Percentiles rank a stretch among this genome's conserved stretches.
Evolutionary conservation across 176 grass and related monocot genomes (phyloP).

Genomic region (Hordeum vulgare): DNA sequence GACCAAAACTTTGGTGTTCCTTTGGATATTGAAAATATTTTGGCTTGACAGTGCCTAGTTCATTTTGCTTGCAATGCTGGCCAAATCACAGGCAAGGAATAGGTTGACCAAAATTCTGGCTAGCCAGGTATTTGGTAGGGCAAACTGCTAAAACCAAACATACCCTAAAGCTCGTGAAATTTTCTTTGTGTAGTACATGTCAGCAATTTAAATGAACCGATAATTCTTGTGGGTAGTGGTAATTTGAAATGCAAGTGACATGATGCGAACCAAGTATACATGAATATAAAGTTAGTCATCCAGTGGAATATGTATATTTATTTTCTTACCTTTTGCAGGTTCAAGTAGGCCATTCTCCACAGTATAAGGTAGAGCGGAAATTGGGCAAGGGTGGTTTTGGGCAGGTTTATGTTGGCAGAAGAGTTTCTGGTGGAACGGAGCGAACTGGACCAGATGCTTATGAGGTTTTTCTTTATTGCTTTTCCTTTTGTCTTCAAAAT

Average conservation of each 20-base stretch:
- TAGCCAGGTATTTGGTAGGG: not conserved
- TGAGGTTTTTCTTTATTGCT: slow-evolving; percentile 42
- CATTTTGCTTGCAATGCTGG: not conserved
- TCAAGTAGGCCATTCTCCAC: slow-evolving; percentile 84
- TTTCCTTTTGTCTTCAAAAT: not conserved
- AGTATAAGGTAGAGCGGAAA: slow-evolving; percentile 89
- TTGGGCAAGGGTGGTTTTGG: slow-evolving; percentile 98
- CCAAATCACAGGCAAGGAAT: not conserved
- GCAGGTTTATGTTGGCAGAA: slow-evolving; percentile 93
- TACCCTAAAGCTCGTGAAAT: not conserved
- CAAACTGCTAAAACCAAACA: not conserved
- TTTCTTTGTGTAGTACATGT: not conserved
- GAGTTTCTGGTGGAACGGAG: slow-evolving; percentile 65
- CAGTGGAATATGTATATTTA: not conserved
- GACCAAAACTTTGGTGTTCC: too few species aligned
- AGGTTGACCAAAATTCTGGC: not conserved
- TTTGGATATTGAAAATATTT: not conserved
- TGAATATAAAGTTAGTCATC: slow-evolving; percentile 4
- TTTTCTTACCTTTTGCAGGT: slow-evolving; percentile 43
- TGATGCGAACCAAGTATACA: not conserved
- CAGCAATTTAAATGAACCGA: not conserved
- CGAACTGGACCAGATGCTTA: slow-evolving; percentile 70
- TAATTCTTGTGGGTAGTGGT: not conserved
- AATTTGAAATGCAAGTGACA: not conserved
- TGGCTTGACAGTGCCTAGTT: not conserved